Evolutionary conservation across 352 stramenopile species (phyloP), one percentile per base, ranked within the genome.

Genomic region (Phytophthora capsici): DNA sequence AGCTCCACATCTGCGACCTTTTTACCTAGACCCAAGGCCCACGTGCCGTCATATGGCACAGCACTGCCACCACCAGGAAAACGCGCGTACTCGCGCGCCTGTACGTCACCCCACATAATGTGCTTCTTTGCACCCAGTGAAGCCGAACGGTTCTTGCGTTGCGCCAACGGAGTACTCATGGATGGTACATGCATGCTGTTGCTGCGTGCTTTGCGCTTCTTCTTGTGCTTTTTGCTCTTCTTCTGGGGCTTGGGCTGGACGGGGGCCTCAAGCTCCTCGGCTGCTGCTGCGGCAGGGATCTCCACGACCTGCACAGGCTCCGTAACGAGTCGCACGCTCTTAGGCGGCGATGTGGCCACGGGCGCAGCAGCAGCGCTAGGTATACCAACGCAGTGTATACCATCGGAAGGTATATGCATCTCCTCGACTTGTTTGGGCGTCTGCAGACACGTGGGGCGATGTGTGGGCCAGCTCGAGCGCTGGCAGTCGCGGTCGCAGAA

Each of bases 401-500:
- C 57, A 57, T 56, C 49, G 4, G 23, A 55, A 4, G 23, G 57
- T 67, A 66, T 65, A 59, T 43, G 30, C 13, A 17, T 46, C 30
- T 41, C 20, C n/a, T 64, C n/a, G 25, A 37, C 10, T 0, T 13
- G 47, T 43, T 48, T 34, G 10, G 50, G 38, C 17, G 46, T 36
- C 9, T 57, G 28, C n/a, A 71, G 49, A 57, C 82, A 90, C 13
- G 69, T 41, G 19, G 73, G 60, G 12, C 84, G 84, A 62, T 95
- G 85, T 40, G 62, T 64, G 13, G 57, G 46, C 87, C 87, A 94
- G 17, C 75, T 80, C 36, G 70, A 68, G 54, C 76, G 80, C 59
- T 95, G 87, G 63, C 87, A 95, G 32, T 88, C 76, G 49, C 81
- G 84, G 57, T 82, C 78, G 68, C 85, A 94, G 59, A 95, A 95